Evolutionary conservation across 1,284 basidiomycete species (phyloP).

Genomic region (Phylloboletellus chloephorus): DNA sequence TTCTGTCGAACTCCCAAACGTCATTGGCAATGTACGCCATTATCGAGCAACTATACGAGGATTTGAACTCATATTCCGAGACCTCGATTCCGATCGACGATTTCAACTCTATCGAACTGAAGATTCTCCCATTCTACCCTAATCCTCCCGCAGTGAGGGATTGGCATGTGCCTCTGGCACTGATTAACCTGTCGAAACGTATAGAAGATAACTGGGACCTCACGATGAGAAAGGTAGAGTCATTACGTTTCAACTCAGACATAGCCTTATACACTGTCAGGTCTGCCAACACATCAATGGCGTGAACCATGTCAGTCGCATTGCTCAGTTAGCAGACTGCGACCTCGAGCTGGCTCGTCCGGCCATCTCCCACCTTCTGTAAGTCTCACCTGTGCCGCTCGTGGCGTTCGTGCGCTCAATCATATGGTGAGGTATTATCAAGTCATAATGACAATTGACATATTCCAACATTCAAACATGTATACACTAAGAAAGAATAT

Average conservation of each 20-base stretch:
- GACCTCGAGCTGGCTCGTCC: constrained; percentile 80
- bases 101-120: constrained; percentile 90
- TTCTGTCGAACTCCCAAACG: constrained; percentile 74
- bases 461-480: constrained; percentile 98
- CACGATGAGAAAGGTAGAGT: constrained; percentile 76
- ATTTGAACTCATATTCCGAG: constrained; percentile 95
- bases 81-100: constrained; percentile 85
- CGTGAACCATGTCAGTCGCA: constrained; percentile 84
- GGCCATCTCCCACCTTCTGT: constrained; percentile 92
- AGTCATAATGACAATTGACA: constrained; percentile 93
- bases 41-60: constrained; percentile 95
- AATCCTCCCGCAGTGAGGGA: constrained; percentile 88
- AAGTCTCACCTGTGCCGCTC: constrained; percentile 26
- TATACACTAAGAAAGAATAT: constrained; percentile 85
- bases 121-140: constrained; percentile 94
- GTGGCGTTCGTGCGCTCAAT: constrained; percentile 5
- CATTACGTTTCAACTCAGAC: constrained; percentile 1
- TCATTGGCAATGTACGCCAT: constrained; percentile 76
- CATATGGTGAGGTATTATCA: constrained; percentile 73
- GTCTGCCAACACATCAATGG: constrained; percentile 84
- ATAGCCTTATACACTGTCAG: constrained; percentile 34
- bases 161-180: constrained; percentile 92
- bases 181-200: constrained; percentile 78
- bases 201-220: constrained; percentile 95
- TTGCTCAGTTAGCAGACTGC: constrained; percentile 89